Conservation (phyloP, 2,329 filamentous ascomycete species). For the Penicillium nordicum region DNA sequence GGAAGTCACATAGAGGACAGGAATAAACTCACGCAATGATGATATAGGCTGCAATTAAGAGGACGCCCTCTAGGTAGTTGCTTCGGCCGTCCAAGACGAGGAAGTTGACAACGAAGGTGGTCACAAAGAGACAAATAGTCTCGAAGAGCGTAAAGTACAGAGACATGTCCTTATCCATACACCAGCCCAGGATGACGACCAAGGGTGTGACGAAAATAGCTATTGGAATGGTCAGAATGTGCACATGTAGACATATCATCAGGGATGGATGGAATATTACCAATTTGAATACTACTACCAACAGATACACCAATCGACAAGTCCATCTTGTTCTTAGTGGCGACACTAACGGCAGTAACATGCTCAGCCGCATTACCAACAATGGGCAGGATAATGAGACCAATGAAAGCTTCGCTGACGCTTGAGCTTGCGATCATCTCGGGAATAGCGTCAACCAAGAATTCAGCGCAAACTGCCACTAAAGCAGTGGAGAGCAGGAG, state of each 20-base stretch:
- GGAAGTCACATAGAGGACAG: background rate
- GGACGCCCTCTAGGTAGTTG: constrained; percentile 75
- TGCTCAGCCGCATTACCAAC: constrained; percentile 83
- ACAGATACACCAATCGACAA: constrained; percentile 76
- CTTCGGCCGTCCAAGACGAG: constrained; percentile 78
- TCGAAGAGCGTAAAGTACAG: constrained; percentile 61
- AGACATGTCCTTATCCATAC: constrained; percentile 67
- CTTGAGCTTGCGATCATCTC: constrained; percentile 58
- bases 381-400: constrained; percentile 75
- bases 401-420: constrained; percentile 71
- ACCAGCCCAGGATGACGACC: constrained; percentile 72
- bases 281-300: constrained; percentile 75
- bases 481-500: constrained; percentile 54
- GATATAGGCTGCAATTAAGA: constrained; percentile 72
- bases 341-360: constrained; percentile 74
- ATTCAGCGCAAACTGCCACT: constrained; percentile 65
- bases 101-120: constrained; percentile 81
- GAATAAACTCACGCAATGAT: constrained; percentile 63
- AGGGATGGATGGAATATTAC: constrained; percentile 16
- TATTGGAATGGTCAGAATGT: constrained; percentile 15
- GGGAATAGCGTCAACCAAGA: constrained; percentile 71
- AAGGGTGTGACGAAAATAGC: constrained; percentile 74
- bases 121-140: constrained; percentile 72
- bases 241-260: background rate
- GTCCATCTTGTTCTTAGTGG: constrained; percentile 82